Evolutionary conservation across 306 rosid genomes (phyloP).

Genomic region (Vicia sativa): DNA sequence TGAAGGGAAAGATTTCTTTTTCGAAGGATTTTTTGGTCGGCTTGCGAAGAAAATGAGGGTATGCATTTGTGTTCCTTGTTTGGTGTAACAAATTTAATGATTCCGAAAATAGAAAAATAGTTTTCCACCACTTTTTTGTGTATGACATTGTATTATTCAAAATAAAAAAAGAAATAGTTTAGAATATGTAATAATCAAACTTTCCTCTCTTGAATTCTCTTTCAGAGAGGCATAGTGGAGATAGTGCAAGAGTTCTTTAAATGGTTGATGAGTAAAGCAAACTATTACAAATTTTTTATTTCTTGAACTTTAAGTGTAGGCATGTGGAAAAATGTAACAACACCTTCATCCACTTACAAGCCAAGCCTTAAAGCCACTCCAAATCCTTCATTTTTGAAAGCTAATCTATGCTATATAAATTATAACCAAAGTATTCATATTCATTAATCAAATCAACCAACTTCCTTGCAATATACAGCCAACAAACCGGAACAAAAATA

Average conservation of each 20-base stretch:
- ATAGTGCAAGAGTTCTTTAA: slow-evolving; percentile 49
- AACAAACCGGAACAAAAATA: slow-evolving; percentile 39
- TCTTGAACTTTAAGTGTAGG: slow-evolving; percentile 95
- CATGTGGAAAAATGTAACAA: slow-evolving; percentile 72
- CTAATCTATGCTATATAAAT: slow-evolving; percentile 71
- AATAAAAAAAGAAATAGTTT: not conserved
- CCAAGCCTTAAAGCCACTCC: slow-evolving; percentile 80
- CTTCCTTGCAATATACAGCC: not conserved
- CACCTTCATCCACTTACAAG: slow-evolving; percentile 95
- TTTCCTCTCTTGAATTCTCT: slow-evolving; percentile 37
- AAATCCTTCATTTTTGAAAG: slow-evolving; percentile 61
- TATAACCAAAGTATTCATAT: slow-evolving; percentile 60
- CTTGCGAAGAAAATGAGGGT: slow-evolving; percentile 46
- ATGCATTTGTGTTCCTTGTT: slow-evolving; percentile 48
- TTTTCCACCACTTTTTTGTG: slow-evolving; percentile 27
- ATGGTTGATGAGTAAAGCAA: slow-evolving; percentile 97
- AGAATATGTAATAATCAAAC: slow-evolving; percentile 38
- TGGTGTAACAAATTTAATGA: slow-evolving; percentile 60
- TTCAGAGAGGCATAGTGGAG: slow-evolving; percentile 45
- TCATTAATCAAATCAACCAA: slow-evolving; percentile 63
- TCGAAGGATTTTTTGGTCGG: slow-evolving; percentile 41
- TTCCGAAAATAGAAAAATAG: slow-evolving; percentile 39
- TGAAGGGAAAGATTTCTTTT: slow-evolving; percentile 42
- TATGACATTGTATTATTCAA: slow-evolving; percentile 29
- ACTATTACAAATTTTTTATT: slow-evolving; percentile 49